Evolutionary conservation across 257 asterid species (phyloP), one percentile per base, ranked within the genome.

Genomic region (Eucommia ulmoides): DNA sequence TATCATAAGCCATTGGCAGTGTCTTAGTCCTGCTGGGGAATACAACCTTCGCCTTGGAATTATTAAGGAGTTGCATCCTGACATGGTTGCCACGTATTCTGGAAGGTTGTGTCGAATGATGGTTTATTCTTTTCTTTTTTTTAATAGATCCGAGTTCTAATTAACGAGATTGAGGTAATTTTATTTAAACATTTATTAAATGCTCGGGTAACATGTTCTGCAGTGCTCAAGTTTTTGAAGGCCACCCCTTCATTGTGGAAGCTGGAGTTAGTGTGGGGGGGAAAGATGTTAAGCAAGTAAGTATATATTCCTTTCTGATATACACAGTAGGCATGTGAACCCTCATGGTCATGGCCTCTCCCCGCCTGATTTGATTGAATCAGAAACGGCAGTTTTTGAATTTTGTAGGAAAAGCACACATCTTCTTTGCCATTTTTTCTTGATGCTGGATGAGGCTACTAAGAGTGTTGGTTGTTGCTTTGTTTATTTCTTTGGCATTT

Each of bases 11-110:
- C 23, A n/a, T 51, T 65, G 66, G 59, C 75, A 86, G 96, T 77
- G 93, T 65, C 83, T 86, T 60, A 86, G 96, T 76, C 93, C 94
- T 58, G 94, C 96, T 24, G 96, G 96, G 54, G 96, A 86, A 67
- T 86, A 86, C 63, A 86, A 86, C 60, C 63, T 86, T 56, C 88
- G 93, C 26, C 70, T 86, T 56, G 96, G 96, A 60, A 82, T 86
- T 71, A 72, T 82, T 62, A 86, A 86, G 74, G 96, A 86, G 67
- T 66, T 86, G 65, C 94, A 82, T 65, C 96, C 96, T 25, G 96
- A 86, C 62, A 77, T 86, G 96, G 93, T 86, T 56, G 96, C 96
- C 33, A 86, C 96, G 56, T 80, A 77, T 76, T 82, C 96, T 52
- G 96, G 94, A 80, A 86, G 96, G 96, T 86, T 52, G 56, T 42